phyloP scores from a whole-genome alignment of 1,284 basidiomycete genomes.

The Phellopilus nigrolimitatus region DNA sequence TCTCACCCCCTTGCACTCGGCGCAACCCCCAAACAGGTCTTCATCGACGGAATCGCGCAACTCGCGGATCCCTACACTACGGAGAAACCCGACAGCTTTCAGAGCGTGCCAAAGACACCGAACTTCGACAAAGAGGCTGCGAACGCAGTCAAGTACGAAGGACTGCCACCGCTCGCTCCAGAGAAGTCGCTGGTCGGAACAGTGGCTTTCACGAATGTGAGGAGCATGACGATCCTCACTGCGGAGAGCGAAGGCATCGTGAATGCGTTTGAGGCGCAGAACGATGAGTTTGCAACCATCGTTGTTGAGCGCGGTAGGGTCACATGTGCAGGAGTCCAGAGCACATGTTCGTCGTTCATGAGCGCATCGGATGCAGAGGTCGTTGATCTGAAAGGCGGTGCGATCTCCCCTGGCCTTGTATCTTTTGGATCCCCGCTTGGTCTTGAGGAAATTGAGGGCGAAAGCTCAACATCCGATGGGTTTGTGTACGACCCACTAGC shows the following conservation, averaged over 20 bases:
- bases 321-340: slow-evolving; percentile 32
- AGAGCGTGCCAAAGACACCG: slow-evolving; percentile 50
- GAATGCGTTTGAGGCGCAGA: neutral
- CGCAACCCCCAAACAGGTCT: slow-evolving; percentile 68
- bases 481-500: slow-evolving; percentile 25
- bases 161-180: slow-evolving; percentile 56
- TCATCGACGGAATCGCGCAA: slow-evolving; percentile 66
- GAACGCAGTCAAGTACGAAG: slow-evolving; percentile 53
- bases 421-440: slow-evolving; percentile 35
- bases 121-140: slow-evolving; percentile 52
- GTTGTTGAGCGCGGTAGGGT: slow-evolving; percentile 38
- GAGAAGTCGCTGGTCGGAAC: slow-evolving; percentile 26
- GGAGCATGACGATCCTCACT: slow-evolving; percentile 33
- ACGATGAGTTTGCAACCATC: slow-evolving; percentile 33
- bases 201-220: slow-evolving; percentile 56
- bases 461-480: slow-evolving; percentile 43
- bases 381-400: slow-evolving; percentile 25
- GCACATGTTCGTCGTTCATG: neutral
- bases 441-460: slow-evolving; percentile 35
- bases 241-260: slow-evolving; percentile 4
- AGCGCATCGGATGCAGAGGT: slow-evolving; percentile 23
- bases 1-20: slow-evolving; percentile 75
- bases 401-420: slow-evolving; percentile 31
- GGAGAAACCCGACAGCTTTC: slow-evolving; percentile 43
- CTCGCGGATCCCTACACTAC: slow-evolving; percentile 37